Base-by-base conservation (phyloP, 306 rosid genomes). In the Styphnolobium japonicum region DNA sequence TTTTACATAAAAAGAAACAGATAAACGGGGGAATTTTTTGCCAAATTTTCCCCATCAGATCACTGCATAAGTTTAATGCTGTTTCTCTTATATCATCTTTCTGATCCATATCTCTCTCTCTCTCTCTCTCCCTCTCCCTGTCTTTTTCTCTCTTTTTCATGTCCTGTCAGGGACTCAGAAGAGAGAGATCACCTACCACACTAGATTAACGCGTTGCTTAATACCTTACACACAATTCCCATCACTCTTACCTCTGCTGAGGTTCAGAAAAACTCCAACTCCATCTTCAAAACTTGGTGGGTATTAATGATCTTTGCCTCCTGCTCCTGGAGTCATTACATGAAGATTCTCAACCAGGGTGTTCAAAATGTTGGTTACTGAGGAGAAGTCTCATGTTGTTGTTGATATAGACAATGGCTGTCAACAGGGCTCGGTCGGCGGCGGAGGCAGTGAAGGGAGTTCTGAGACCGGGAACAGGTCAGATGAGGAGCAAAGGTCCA, bases 281-380 rank as follows among this genome's bases (percentile, higher is more conserved):
- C 76, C 31, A 25, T 66, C 82, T 52, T 80, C 76, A 81, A 77
- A 70, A 80, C 79, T 81, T 74, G 76, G 69, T 67, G 88, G 81
- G 79, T 73, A 57, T 88, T 84, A n/a, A 81, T 85, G 82, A 62
- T 86, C 78, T 75, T 82, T 33, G 84, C 82, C 83, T 71, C 73
- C n/a, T n/a, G n/a, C n/a, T n/a, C 9, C 58, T 57, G 62, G 62
- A 61, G 78, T 42, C 87, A 79, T 88, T 89, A 72, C 93, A 92
- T 94, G 97, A 90, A 79, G 92, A 86, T 82, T 90, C 90, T 83
- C 56, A 84, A 67, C 88, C 70, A 76, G 84, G 84, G 77, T 81
- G 52, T 78, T 75, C 70, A 63, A 67, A 79, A 94, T 92, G 94
- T 63, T 82, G 67, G 80, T 81, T 3, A 22, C 76, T 77, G 84